Evolutionary conservation across 2,329 filamentous ascomycete genomes (phyloP), one percentile per base, ranked within the genome.

Genomic region (Cytospora schulzeri): DNA sequence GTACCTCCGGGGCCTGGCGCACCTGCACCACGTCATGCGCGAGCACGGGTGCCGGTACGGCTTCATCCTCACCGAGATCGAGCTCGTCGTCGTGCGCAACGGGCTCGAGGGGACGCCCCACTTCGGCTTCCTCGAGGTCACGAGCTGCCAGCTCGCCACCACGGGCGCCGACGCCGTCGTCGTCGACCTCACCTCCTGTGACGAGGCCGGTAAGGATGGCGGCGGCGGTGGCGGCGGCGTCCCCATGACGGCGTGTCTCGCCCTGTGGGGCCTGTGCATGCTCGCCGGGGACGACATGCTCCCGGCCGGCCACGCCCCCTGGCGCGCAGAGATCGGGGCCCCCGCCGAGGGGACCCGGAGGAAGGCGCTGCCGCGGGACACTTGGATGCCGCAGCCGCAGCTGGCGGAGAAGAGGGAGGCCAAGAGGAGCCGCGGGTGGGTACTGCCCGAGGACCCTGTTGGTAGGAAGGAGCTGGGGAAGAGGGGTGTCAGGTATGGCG

Each of bases 11-110:
- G 92, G 92, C 1, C 86, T 98, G 6, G 85, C 93, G 0, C 92
- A 96, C 71, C 81, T 97, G 53, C 94, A 98, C 77, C 87, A 91
- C 74, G 88, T 89, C 73, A 97, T 97, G 92, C 92, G 94, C 76
- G 92, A 96, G 78, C 91, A 97, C 78, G 88, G 89, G 69, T 96
- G 92, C 74, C 89, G 94, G 65, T 98, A 97, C 76, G 94, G 94
- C 62, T 98, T 97, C 81, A 94, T 98, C 76, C 88, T 97, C 73
- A 97, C 92, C 1, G 94, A 97, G 78, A 97, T 97, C 71, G 94
- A 98, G 79, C 88, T 97, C 11, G 89, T 97, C 48, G 88, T 95
- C 70, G 92, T 97, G 1, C 91, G 93, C 71, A 91, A 91, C 69
- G 93, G 93, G 60, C 85, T 75, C 70, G 89, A 83, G 72, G 78